Conservation (phyloP, 208 protist genomes). For the Trypanosomatidae sp. region DNA sequence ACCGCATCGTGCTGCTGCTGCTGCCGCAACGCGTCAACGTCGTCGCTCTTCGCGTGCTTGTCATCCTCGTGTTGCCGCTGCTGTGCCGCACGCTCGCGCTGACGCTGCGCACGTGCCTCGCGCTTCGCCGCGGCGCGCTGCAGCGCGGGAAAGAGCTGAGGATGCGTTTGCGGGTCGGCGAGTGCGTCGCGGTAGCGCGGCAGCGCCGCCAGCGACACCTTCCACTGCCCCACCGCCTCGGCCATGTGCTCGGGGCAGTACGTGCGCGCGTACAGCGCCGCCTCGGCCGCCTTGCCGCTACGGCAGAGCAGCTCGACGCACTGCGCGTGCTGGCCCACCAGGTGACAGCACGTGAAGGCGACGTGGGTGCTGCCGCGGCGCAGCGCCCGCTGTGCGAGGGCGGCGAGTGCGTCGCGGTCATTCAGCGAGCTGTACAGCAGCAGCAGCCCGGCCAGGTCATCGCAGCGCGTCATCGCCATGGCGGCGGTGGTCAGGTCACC, state of each 20-base stretch:
- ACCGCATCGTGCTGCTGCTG: neutral
- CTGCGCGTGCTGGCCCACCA: constrained; percentile 52
- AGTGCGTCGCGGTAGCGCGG: constrained; percentile 81
- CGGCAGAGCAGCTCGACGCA: constrained; percentile 82
- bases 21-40: neutral
- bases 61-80: no score
- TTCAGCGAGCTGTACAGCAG: constrained; percentile 65
- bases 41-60: no score
- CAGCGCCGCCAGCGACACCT: constrained; percentile 40
- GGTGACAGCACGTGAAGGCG: constrained; percentile 90
- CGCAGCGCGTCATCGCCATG: constrained; percentile 31
- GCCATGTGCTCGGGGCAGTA: constrained; percentile 80
- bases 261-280: constrained; percentile 94
- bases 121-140: no score
- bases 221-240: constrained; percentile 86
- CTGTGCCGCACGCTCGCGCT: no score
- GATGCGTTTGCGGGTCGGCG: constrained; percentile 86
- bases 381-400: constrained; percentile 49
- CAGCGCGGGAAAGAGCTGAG: constrained; percentile 90
- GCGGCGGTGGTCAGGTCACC: constrained; percentile 76
- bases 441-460: constrained; percentile 61
- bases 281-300: constrained; percentile 82
- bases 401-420: constrained; percentile 50
- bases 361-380: constrained; percentile 82
- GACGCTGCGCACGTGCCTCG: no score